These are phyloP conservation scores for Candida arabinofermentans DNA, from an alignment of 805 yeast species.

Conservation along the genomic window DNA sequence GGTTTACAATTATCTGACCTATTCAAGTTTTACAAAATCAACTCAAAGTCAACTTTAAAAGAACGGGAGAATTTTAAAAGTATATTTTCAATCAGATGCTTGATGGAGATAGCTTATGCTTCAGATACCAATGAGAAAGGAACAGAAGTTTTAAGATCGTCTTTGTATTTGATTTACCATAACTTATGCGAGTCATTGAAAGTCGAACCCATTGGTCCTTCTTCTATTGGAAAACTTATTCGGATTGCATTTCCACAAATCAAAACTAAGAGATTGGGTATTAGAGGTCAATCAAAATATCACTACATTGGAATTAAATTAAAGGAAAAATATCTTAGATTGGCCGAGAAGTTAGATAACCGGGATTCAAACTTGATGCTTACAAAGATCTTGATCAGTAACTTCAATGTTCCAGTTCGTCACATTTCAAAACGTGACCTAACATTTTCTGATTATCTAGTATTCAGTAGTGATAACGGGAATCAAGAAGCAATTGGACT, in stretches of 20 bases:
- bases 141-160: slow-evolving; percentile 15
- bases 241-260: slow-evolving; percentile 59
- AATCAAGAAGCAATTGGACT: background rate
- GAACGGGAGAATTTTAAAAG: slow-evolving; percentile 20
- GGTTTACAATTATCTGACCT: slow-evolving; percentile 13
- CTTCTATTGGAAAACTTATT: slow-evolving; percentile 71
- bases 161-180: slow-evolving; percentile 21
- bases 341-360: slow-evolving; percentile 11
- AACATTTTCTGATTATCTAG: slow-evolving; percentile 6
- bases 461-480: slow-evolving; percentile 1
- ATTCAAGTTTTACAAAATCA: slow-evolving; percentile 14
- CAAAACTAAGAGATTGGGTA: slow-evolving; percentile 71
- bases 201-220: slow-evolving; percentile 59
- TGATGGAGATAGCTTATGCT: slow-evolving; percentile 20
- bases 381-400: slow-evolving; percentile 9
- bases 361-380: slow-evolving; percentile 12
- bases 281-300: slow-evolving; percentile 75
- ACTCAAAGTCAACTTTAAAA: slow-evolving; percentile 12
- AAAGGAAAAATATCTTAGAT: slow-evolving; percentile 7
- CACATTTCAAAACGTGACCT: slow-evolving; percentile 3
- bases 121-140: slow-evolving; percentile 10
- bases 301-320: slow-evolving; percentile 69
- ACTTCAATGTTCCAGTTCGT: slow-evolving; percentile 6
- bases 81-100: slow-evolving; percentile 23
- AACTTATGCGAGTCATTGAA: slow-evolving; percentile 19